Evolutionary conservation across 805 yeast genomes (phyloP), one percentile per base, ranked within the genome.

Genomic region (Nakazawaea ambrosiae): DNA sequence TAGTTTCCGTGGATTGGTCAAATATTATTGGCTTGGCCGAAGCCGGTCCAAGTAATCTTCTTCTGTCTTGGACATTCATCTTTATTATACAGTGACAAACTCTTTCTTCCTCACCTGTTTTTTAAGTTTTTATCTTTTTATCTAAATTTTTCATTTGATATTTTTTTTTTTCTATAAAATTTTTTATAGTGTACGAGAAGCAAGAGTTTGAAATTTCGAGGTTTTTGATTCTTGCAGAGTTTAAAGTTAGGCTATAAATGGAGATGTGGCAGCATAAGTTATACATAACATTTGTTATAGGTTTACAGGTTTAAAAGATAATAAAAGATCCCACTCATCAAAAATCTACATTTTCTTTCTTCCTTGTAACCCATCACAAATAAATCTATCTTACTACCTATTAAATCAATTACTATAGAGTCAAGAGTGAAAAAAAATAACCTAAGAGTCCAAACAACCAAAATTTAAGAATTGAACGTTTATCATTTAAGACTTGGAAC

Each of bases 1-100:
- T 31, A 17, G 39, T 27, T 5, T 19, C 34, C 33, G 20, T 39
- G 33, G 4, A 40, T 52, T 2, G 43, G 5, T 54, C 62, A 45
- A 73, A 69, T 0, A 53, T 56, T 11, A 81, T 53, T 2, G 76
- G 75, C 35, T 63, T 68, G 1, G 84, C 84, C 46, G 74, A 78
- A 1, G 71, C 53, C 0, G 97, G 97, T 0, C 96, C 96, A 23
- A 83, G 51, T n/a, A 88, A 66, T 55, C 96, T 71, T 68, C 95
- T 75, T 66, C 96, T 75, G 54, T 90, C 97, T 30, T 60, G 57
- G 20, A 65, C 47, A 37, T 56, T 61, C 69, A 65, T 66, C 20
- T 33, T n/a, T 27, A 22, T 11, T 18, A 18, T 9, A 17, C 5
- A 19, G 20, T 28, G 12, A 9, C 7, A 15, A n/a, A 17, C 10